phyloP scores from a whole-genome alignment of 1,139 yeast species.

The Candida glucosophila region DNA sequence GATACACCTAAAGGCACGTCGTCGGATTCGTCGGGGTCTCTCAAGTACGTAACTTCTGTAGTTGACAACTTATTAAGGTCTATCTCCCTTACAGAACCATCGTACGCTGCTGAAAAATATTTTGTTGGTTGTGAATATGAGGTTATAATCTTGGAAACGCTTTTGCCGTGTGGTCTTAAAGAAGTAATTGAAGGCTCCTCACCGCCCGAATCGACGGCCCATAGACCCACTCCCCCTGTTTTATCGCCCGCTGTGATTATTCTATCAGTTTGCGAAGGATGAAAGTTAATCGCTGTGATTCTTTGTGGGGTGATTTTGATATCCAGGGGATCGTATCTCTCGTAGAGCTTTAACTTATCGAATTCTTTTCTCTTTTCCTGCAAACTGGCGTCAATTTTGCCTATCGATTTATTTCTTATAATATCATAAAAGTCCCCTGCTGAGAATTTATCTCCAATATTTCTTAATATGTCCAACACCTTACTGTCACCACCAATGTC shows the following conservation, averaged over 20 bases:
- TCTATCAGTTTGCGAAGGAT: conserved; percentile 58
- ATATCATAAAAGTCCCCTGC: conserved; percentile 73
- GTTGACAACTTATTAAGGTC: conserved; percentile 59
- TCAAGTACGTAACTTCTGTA: conserved; percentile 46
- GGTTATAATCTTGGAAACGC: conserved; percentile 56
- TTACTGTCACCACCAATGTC: conserved; percentile 24
- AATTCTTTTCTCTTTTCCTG: conserved; percentile 44
- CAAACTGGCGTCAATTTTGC: conserved; percentile 28
- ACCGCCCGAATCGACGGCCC: conserved; percentile 57
- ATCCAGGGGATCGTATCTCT: conserved; percentile 58
- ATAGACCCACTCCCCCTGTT: conserved; percentile 75
- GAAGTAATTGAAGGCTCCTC: conserved; percentile 51
- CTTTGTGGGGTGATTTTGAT: conserved; percentile 67
- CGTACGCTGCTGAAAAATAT: conserved; percentile 70
- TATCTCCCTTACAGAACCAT: conserved; percentile 70
- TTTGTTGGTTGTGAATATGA: conserved; percentile 42
- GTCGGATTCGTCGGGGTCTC: conserved; percentile 36
- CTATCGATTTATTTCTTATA: conserved; percentile 19
- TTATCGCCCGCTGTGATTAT: conserved; percentile 83
- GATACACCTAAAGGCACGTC: conserved; percentile 44
- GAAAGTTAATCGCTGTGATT: conserved; percentile 65
- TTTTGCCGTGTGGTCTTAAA: conserved; percentile 68
- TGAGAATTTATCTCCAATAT: conserved; percentile 49
- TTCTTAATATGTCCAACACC: conserved; percentile 32
- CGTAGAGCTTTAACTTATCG: conserved; percentile 40